These are phyloP conservation scores for Macaranga tanarius DNA, from an alignment of 441 rosid species.

Conservation along the genomic window DNA sequence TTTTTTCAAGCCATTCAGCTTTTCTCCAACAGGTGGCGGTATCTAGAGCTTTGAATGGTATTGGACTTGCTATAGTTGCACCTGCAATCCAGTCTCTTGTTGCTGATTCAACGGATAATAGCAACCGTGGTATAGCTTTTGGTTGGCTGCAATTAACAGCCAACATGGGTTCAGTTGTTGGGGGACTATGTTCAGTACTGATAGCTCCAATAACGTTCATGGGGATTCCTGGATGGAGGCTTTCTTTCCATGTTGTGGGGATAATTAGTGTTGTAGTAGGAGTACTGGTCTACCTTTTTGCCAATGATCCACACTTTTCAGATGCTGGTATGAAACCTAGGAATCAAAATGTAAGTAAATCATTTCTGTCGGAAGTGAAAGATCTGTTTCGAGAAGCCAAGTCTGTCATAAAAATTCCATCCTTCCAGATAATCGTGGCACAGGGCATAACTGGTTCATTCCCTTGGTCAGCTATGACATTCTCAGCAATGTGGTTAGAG, in stretches of 20 bases:
- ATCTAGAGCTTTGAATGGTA: constrained; percentile 76
- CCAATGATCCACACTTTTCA: constrained; percentile 62
- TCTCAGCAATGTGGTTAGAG: constrained; percentile 88
- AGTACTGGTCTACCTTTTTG: constrained; percentile 55
- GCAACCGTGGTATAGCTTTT: constrained; percentile 75
- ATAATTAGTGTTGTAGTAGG: constrained; percentile 65
- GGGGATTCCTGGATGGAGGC: constrained; percentile 85
- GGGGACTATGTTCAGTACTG: constrained; percentile 63
- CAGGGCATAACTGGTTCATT: constrained; percentile 76
- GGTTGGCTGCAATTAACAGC: constrained; percentile 80
- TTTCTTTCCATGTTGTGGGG: constrained; percentile 78
- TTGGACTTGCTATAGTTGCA: constrained; percentile 71
- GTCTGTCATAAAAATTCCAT: constrained; percentile 47
- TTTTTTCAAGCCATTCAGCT: constrained; percentile 24
- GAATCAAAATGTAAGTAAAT: constrained; percentile 33
- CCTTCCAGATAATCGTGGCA: constrained; percentile 85
- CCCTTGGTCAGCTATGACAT: constrained; percentile 87
- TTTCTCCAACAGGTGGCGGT: constrained; percentile 52
- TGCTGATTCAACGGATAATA: constrained; percentile 72
- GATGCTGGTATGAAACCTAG: constrained; percentile 31
- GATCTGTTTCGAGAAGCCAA: constrained; percentile 54
- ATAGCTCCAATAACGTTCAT: constrained; percentile 64
- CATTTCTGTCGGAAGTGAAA: constrained; percentile 58
- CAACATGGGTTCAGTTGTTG: constrained; percentile 64
- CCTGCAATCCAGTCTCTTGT: constrained; percentile 78